Evolutionary conservation across 805 yeast species (phyloP).

Genomic region (Lachancea dasiensis): DNA sequence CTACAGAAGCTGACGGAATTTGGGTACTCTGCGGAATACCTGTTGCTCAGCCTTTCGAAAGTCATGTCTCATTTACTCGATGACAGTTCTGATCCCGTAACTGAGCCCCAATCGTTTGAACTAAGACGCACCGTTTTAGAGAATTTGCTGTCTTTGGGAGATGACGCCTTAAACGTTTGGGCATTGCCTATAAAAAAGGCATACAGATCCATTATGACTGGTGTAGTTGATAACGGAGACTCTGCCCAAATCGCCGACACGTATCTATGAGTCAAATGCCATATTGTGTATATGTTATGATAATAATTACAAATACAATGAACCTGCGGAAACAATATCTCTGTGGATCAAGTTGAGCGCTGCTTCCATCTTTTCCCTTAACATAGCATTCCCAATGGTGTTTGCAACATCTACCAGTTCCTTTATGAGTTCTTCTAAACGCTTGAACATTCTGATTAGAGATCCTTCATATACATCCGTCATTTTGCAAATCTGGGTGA

Average conservation of each 20-base stretch:
- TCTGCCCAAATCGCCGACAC: conserved; percentile 13
- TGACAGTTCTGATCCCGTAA: conserved; percentile 14
- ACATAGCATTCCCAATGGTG: conserved; percentile 84
- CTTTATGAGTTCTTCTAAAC: conserved; percentile 87
- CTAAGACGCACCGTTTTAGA: conserved; percentile 21
- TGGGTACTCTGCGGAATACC: conserved; percentile 15
- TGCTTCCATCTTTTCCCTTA: conserved; percentile 84
- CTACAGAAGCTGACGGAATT: conserved; percentile 22
- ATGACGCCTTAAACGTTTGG: conserved; percentile 21
- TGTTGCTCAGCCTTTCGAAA: conserved; percentile 19
- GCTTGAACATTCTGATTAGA: conserved; percentile 86
- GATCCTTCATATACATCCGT: conserved; percentile 98
- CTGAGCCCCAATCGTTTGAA: conserved; percentile 24
- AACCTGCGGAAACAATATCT: conserved; percentile 95
- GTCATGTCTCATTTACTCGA: conserved; percentile 25
- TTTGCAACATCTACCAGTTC: conserved; percentile 90
- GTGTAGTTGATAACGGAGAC: conserved; percentile 6
- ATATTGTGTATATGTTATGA: not conserved
- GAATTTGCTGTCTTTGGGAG: conserved; percentile 18
- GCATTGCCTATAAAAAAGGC: conserved; percentile 20
- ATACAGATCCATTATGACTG: conserved; percentile 10
- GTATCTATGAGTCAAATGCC: conserved; percentile 6
- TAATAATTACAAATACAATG: conserved; percentile 53
- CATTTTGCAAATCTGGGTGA: conserved; percentile 97
- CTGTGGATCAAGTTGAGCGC: conserved; percentile 84